phyloP scores from a whole-genome alignment of 805 yeast species.

The Kodamaea leandrae region DNA sequence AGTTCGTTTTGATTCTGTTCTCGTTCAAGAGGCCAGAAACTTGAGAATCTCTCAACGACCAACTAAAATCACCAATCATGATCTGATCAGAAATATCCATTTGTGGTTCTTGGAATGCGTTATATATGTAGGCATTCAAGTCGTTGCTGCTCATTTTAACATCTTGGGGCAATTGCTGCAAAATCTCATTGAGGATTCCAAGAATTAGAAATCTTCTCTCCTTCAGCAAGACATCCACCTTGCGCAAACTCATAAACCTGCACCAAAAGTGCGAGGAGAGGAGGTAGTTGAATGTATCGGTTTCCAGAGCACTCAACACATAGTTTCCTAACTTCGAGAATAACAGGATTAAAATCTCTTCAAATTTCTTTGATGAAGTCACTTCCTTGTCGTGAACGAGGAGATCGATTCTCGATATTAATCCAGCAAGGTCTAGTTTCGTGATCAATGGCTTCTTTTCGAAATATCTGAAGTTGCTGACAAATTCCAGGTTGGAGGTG shows the following conservation, averaged over 20 bases:
- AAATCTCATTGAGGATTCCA: constrained; percentile 34
- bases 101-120: constrained; percentile 1
- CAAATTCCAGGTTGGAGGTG: constrained; percentile 11
- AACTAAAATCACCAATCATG: constrained; percentile 19
- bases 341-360: constrained; percentile 26
- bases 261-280: constrained; percentile 29
- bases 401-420: constrained; percentile 37
- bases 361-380: constrained; percentile 17
- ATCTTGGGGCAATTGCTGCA: constrained; percentile 24
- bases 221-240: neutral
- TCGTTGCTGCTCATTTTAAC: constrained; percentile 7
- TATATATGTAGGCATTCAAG: constrained; percentile 14
- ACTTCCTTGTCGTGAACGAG: constrained; percentile 21
- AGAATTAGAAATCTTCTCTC: constrained; percentile 17
- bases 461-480: constrained; percentile 3
- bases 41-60: constrained; percentile 26
- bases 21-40: constrained; percentile 14
- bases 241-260: constrained; percentile 8
- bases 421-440: constrained; percentile 48
- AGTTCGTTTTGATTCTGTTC: neutral
- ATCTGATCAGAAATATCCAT: constrained; percentile 16
- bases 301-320: constrained; percentile 16
- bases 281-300: constrained; percentile 15
- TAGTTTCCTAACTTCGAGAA: constrained; percentile 46
- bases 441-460: constrained; percentile 39